A percentile compares a stretch with the other conserved stretches of the same genome.
Conservation (phyloP, 2,329 filamentous ascomycete genomes). For the Fusarium hainanense region DNA sequence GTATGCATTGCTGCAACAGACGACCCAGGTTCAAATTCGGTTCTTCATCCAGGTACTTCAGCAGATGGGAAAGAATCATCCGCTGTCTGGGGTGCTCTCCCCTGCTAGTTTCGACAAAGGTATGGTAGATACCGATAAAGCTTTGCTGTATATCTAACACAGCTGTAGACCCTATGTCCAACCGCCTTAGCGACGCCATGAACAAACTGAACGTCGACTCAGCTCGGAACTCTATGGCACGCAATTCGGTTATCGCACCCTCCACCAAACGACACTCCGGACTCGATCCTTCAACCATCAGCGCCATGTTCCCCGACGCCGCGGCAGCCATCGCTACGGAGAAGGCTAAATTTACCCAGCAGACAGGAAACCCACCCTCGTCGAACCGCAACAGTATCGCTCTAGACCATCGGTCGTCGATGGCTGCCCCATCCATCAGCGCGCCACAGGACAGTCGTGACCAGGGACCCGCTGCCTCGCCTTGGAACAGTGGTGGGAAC, state of each 20-base stretch:
- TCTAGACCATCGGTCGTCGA: conserved; percentile 79
- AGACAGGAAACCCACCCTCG: conserved; percentile 87
- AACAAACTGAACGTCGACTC: conserved; percentile 90
- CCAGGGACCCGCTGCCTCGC: conserved; percentile 63
- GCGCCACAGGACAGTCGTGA: conserved; percentile 58
- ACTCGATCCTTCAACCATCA: conserved; percentile 93
- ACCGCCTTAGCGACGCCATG: conserved; percentile 95
- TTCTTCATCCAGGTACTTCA: conserved; percentile 99
- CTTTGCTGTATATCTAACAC: conserved; percentile 24
- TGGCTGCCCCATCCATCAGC: conserved; percentile 80
- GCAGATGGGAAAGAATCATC: conserved; percentile 98
- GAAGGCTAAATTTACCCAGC: conserved; percentile 96
- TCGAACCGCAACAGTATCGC: conserved; percentile 93
- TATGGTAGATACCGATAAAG: conserved; percentile 54
- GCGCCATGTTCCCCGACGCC: conserved; percentile 98
- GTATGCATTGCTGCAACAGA: conserved; percentile 96
- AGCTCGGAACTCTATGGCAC: conserved; percentile 85
- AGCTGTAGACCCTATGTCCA: conserved; percentile 89
- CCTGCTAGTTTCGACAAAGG: conserved; percentile 98
- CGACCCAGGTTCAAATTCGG: conserved; percentile 97
- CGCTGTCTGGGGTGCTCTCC: conserved; percentile 94
- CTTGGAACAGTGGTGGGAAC: conserved; percentile 73
- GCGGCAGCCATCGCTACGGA: conserved; percentile 98
- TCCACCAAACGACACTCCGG: conserved; percentile 95
- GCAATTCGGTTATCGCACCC: conserved; percentile 77